A percentile compares a stretch with the other conserved stretches of the same genome.
Evolutionary conservation across 306 rosid genomes (phyloP).

Genomic region (Coriaria nepalensis): DNA sequence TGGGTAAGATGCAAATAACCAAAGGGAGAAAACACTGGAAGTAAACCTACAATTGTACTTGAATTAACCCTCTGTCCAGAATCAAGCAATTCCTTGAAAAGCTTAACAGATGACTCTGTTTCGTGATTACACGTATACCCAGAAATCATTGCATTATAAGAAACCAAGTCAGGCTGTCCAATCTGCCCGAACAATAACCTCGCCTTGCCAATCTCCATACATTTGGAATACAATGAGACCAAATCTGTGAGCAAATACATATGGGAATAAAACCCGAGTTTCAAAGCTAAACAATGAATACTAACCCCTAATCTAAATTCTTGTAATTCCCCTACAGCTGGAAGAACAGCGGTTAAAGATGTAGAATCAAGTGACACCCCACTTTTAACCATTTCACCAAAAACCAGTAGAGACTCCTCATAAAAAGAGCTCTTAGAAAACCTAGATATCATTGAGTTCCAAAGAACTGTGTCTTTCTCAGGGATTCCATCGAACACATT

Average conservation of each 20-base stretch:
- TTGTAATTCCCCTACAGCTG: conserved; percentile 64
- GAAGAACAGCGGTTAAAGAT: conserved; percentile 49
- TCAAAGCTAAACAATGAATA: conserved; percentile 59
- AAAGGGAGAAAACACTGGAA: conserved; percentile 71
- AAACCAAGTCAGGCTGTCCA: conserved; percentile 47
- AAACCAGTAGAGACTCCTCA: conserved; percentile 30
- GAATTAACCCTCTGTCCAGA: conserved; percentile 44
- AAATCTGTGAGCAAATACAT: conserved; percentile 60
- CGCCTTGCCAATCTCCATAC: conserved; percentile 38
- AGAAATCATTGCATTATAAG: conserved; percentile 81
- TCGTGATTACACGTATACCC: conserved; percentile 60
- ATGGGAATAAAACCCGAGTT: conserved; percentile 46
- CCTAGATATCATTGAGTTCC: conserved; percentile 80
- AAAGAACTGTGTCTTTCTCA: conserved; percentile 50
- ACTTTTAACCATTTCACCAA: conserved; percentile 40
- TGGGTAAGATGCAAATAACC: conserved; percentile 46
- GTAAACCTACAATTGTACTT: conserved; percentile 73
- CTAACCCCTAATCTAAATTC: conserved; percentile 49
- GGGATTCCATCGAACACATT: conserved; percentile 72
- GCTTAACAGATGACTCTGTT: conserved; percentile 37
- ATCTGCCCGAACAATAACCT: conserved; percentile 51
- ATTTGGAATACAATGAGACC: conserved; percentile 71
- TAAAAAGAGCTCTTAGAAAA: conserved; percentile 44
- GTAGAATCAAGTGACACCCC: conserved; percentile 46
- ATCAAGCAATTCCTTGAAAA: conserved; percentile 50